Percentiles rank a stretch among this genome's conserved stretches.
Conservation (phyloP, 2,329 filamentous ascomycete species). For the Pseudogymnoascus sp. region DNA sequence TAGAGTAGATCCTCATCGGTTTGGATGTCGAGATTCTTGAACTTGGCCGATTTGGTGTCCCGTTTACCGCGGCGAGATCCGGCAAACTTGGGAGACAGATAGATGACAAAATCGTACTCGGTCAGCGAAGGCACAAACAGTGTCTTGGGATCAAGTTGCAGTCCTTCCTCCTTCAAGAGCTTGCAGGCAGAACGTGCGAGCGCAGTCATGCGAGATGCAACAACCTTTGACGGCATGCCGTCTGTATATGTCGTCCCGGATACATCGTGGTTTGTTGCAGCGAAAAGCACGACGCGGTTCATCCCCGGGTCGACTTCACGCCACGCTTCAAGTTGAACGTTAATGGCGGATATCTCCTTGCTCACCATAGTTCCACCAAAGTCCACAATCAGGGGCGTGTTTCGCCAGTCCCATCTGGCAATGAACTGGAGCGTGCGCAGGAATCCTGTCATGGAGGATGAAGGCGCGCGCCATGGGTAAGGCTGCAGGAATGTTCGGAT, state of each 20-base stretch:
- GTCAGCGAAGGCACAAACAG: conserved; percentile 66
- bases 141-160: conserved; percentile 44
- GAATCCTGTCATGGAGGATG: conserved; percentile 71
- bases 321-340: conserved; percentile 72
- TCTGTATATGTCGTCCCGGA: conserved; percentile 78
- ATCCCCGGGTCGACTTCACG: conserved; percentile 80
- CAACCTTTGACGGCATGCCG: conserved; percentile 66
- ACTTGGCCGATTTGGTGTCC: conserved; percentile 42
- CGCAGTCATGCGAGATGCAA: conserved; percentile 74
- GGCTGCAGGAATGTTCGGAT: conserved; percentile 72
- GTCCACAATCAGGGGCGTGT: conserved; percentile 74
- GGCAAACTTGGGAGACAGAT: conserved; percentile 40
- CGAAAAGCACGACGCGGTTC: conserved; percentile 75
- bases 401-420: conserved; percentile 85
- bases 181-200: conserved; percentile 70
- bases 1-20: conserved; percentile 35
- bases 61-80: conserved; percentile 31
- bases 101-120: conserved; percentile 83
- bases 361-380: conserved; percentile 56
- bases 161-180: conserved; percentile 46
- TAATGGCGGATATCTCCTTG: conserved; percentile 54
- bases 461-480: conserved; percentile 71
- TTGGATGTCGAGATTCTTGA: conserved; percentile 71
- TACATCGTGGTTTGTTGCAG: conserved; percentile 68
- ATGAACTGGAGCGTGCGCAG: conserved; percentile 72